phyloP scores from a whole-genome alignment of 73 alveolate species.

The Paramecium bursaria region DNA sequence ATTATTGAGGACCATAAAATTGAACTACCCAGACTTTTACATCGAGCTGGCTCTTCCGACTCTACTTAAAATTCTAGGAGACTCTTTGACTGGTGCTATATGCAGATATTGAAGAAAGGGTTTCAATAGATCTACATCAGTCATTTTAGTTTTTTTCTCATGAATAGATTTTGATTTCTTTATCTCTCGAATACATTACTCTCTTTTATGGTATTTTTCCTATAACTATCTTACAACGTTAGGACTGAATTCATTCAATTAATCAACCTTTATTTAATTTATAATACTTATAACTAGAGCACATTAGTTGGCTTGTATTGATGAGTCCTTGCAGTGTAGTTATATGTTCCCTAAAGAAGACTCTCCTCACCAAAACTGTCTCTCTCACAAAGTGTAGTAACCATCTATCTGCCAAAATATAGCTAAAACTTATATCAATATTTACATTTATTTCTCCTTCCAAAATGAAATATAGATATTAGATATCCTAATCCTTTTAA shows the following conservation, averaged over 20 bases:
- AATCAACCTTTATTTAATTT: conserved; percentile 35
- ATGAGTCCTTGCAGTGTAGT: conserved; percentile 34
- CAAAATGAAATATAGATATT: too few species aligned
- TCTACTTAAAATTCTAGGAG: neutral
- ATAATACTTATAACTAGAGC: conserved; percentile 1
- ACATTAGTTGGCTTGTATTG: conserved; percentile 4
- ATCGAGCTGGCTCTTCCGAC: conserved; percentile 9
- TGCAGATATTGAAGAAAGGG: conserved; percentile 5
- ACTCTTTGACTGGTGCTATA: conserved; percentile 1
- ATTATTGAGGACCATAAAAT: conserved; percentile 44
- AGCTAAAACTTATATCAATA: too few species aligned
- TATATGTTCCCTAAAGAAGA: neutral
- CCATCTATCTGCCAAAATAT: too few species aligned
- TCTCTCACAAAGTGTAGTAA: neutral
- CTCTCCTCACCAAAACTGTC: conserved; percentile 58
- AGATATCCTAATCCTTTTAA: neutral
- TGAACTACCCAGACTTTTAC: conserved; percentile 13
- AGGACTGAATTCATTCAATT: neutral
- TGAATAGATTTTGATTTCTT: neutral
- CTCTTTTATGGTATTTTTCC: neutral
- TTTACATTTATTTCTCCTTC: neutral
- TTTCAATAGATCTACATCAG: neutral
- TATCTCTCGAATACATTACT: neutral
- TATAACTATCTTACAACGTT: neutral
- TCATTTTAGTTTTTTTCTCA: neutral